These are phyloP conservation scores for Dipteronia sinensis DNA, from an alignment of 345 rosid genomes.

Conservation along the genomic window DNA sequence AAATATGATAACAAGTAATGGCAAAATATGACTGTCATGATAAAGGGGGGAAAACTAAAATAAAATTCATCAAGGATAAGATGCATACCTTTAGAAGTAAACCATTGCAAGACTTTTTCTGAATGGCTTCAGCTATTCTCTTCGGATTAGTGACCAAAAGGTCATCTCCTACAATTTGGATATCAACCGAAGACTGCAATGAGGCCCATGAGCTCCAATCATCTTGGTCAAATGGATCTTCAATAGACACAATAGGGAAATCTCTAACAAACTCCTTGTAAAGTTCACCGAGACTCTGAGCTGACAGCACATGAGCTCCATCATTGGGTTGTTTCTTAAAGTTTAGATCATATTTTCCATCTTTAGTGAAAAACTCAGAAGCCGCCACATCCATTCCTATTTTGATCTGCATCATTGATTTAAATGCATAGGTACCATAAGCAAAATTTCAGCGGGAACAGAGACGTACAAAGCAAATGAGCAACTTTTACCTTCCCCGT, in stretches of 20 bases:
- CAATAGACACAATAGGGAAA: constrained; percentile 91
- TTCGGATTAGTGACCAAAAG: constrained; percentile 94
- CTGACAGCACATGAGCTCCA: constrained; percentile 78
- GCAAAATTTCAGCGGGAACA: constrained; percentile 4
- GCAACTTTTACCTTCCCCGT: constrained; percentile 66
- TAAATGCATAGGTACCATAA: background rate
- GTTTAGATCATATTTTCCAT: constrained; percentile 85
- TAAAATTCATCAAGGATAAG: background rate
- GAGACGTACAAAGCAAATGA: constrained; percentile 3
- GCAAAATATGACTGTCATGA: background rate
- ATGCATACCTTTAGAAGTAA: constrained; percentile 75
- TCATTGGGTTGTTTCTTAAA: constrained; percentile 97
- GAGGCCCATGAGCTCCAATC: constrained; percentile 97
- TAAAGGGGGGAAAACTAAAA: background rate
- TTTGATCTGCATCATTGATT: constrained; percentile 66
- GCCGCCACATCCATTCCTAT: constrained; percentile 99
- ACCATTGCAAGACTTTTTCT: constrained; percentile 88
- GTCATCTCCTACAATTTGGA: constrained; percentile 95
- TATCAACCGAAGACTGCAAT: constrained; percentile 81
- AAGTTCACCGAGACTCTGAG: constrained; percentile 77
- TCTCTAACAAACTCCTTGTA: constrained; percentile 84
- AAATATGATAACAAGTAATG: background rate
- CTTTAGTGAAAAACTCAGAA: constrained; percentile 86
- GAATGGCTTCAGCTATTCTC: constrained; percentile 92
- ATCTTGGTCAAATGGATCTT: constrained; percentile 99